phyloP scores from a whole-genome alignment of 1,284 basidiomycete genomes.

The Sphaerobolus stellatus region DNA sequence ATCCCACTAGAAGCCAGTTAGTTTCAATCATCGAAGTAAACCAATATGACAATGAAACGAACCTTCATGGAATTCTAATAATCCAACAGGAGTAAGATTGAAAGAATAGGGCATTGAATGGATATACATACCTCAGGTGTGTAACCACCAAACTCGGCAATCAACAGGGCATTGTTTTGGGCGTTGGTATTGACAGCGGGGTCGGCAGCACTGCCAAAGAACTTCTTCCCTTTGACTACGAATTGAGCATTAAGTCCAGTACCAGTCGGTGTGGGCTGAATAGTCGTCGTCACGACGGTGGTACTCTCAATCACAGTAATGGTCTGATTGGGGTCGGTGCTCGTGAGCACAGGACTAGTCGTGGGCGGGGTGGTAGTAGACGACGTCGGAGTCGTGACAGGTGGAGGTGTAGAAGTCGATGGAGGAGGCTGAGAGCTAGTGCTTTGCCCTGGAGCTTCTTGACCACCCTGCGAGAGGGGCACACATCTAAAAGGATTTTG shows the following conservation, averaged over 20 bases:
- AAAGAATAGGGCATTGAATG: background rate
- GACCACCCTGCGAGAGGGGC: background rate
- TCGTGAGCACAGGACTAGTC: too few species aligned
- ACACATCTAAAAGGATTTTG: too few species aligned
- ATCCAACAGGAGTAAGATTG: background rate
- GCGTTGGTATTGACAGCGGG: conserved; percentile 30
- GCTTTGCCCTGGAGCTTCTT: background rate
- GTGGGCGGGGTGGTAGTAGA: conserved; percentile 11
- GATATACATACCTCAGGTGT: conserved; percentile 27
- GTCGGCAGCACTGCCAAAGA: conserved; percentile 34
- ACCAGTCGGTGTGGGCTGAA: conserved; percentile 4
- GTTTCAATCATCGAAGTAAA: background rate
- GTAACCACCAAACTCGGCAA: conserved; percentile 36
- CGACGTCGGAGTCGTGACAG: conserved; percentile 1
- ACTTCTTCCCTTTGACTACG: conserved; percentile 32
- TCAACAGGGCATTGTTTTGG: conserved; percentile 32
- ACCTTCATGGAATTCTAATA: conserved; percentile 33
- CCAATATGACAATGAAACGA: background rate
- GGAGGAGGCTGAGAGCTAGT: background rate
- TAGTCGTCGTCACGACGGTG: conserved; percentile 11
- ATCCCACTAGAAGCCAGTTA: conserved; percentile 11
- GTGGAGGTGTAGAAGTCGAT: background rate
- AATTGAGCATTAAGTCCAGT: conserved; percentile 30
- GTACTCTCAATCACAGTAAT: too few species aligned
- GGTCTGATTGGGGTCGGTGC: too few species aligned